Conservation (phyloP, 2,329 filamentous ascomycete species). For the Sclerotinia minor region DNA sequence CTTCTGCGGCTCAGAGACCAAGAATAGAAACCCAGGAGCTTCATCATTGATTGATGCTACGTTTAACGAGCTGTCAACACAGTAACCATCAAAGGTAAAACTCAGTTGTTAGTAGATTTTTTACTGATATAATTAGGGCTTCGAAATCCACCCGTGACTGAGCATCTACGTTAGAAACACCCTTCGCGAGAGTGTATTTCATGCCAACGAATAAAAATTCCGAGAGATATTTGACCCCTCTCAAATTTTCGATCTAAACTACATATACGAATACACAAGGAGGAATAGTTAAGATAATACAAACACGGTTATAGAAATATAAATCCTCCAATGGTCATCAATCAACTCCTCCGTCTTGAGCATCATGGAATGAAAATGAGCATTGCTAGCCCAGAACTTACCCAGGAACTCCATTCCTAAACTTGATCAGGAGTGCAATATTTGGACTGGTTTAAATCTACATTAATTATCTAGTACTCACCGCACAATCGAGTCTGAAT, state of each 20-base stretch:
- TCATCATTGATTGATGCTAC: neutral
- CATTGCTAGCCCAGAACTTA: neutral
- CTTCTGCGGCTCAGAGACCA: neutral
- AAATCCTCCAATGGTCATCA: neutral
- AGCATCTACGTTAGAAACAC: neutral
- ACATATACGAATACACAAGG: neutral
- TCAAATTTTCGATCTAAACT: neutral
- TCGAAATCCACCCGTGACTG: too few species aligned
- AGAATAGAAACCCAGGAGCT: neutral
- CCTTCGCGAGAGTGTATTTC: neutral
- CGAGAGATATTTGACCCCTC: neutral
- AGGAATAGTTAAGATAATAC: neutral
- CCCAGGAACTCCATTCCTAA: neutral
- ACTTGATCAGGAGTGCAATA: neutral
- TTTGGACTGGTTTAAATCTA: neutral
- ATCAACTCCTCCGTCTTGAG: neutral
- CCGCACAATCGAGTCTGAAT: neutral
- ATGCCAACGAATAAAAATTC: neutral
- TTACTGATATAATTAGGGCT: neutral
- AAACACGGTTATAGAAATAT: neutral
- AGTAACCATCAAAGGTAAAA: neutral
- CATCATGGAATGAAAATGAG: neutral
- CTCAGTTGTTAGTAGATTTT: neutral
- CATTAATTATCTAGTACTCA: neutral
- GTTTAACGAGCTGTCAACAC: neutral